Percentiles rank a stretch among this genome's conserved stretches.
Conservation (phyloP, 306 rosid genomes). For the Acacia acuminata region DNA sequence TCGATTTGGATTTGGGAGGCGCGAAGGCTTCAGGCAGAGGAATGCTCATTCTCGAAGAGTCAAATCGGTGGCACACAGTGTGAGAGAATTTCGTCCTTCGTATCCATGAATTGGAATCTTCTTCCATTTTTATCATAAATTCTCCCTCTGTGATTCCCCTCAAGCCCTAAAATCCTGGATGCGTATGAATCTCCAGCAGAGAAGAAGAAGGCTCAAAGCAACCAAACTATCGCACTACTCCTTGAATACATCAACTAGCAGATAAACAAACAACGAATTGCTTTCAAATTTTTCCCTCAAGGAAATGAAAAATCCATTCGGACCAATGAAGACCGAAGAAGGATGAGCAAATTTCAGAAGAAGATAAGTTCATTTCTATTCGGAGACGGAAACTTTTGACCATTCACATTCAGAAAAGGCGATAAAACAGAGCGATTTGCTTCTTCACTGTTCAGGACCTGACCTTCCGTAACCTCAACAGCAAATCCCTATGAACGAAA, state of each 20-base stretch:
- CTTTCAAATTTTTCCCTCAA: slow-evolving; percentile 27
- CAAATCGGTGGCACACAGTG: slow-evolving; percentile 81
- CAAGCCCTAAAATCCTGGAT: slow-evolving; percentile 29
- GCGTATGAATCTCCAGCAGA: slow-evolving; percentile 32
- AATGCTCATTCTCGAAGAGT: slow-evolving; percentile 49
- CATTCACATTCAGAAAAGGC: slow-evolving; percentile 29
- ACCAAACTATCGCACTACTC: slow-evolving; percentile 13
- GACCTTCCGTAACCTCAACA: slow-evolving; percentile 36
- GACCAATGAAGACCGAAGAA: slow-evolving; percentile 39
- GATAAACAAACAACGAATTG: slow-evolving; percentile 18
- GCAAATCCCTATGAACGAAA: slow-evolving; percentile 10
- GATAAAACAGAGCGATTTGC: slow-evolving; percentile 21
- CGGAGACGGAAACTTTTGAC: slow-evolving; percentile 36
- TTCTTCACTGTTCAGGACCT: slow-evolving; percentile 29
- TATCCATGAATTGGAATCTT: slow-evolving; percentile 76
- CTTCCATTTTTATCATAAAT: slow-evolving; percentile 59
- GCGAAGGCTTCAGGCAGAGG: slow-evolving; percentile 40
- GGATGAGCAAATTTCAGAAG: slow-evolving; percentile 37
- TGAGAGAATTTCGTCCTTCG: slow-evolving; percentile 87
- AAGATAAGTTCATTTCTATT: slow-evolving; percentile 49
- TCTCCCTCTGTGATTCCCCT: slow-evolving; percentile 21
- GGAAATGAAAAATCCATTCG: slow-evolving; percentile 41
- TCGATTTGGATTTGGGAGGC: slow-evolving; percentile 46
- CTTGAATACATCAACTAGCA: slow-evolving; percentile 31
- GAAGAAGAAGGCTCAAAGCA: slow-evolving; percentile 42